These are phyloP conservation scores for Solanum gracilifrons DNA, from an alignment of 257 asterid species.

Conservation along the genomic window DNA sequence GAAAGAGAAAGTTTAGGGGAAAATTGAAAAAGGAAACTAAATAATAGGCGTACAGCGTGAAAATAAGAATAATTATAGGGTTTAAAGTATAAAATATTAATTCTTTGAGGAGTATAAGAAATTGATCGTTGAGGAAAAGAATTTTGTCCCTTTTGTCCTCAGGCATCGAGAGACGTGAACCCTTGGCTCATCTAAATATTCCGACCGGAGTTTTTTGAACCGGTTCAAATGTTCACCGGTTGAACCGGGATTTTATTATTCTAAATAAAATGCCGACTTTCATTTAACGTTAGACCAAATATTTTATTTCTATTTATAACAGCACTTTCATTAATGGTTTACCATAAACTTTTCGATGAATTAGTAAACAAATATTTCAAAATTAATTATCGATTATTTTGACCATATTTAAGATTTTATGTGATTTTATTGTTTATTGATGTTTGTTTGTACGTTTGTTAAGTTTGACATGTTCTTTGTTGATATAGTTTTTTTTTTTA, in stretches of 20 bases:
- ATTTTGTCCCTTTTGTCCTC: slow-evolving; percentile 2
- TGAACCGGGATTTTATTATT: neutral
- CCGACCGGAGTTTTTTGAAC: slow-evolving; percentile 1
- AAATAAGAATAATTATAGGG: neutral
- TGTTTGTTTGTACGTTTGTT: neutral
- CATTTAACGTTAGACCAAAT: neutral
- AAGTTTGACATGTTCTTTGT: neutral
- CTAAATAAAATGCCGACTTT: neutral
- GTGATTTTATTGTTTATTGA: neutral
- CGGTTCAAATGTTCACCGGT: neutral
- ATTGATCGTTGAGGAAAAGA: slow-evolving; percentile 5
- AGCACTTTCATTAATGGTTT: neutral
- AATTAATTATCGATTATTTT: neutral
- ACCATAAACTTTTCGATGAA: neutral
- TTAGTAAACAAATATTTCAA: neutral
- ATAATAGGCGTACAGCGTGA: neutral
- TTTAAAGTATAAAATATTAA: neutral
- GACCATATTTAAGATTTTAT: neutral
- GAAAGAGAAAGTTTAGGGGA: neutral
- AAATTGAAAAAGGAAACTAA: neutral
- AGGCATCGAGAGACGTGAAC: slow-evolving; percentile 19
- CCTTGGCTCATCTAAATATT: slow-evolving; percentile 17
- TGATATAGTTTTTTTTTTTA: neutral
- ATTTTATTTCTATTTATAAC: neutral
- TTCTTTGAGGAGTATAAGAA: neutral